Conservation (phyloP, 202 grass and related monocot genomes). For the Carex arenaria region DNA sequence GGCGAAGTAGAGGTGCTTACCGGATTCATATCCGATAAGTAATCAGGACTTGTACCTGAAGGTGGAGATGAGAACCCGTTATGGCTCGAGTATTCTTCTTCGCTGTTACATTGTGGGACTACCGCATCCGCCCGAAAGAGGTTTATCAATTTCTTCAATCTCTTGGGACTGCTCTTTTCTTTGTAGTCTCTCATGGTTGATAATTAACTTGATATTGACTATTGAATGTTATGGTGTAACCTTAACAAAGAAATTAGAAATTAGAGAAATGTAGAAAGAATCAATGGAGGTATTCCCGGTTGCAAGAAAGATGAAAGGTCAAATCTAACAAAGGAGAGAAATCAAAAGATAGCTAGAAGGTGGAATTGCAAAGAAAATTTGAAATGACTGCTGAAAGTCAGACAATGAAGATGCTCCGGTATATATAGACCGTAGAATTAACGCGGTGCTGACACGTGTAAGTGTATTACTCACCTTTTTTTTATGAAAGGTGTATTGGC, state of each 20-base stretch:
- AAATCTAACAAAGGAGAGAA: slow-evolving; percentile 2
- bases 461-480: not conserved
- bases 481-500: no score
- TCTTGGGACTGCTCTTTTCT: not conserved
- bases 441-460: slow-evolving; percentile 22
- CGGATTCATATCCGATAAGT: slow-evolving; percentile 21
- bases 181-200: slow-evolving; percentile 49
- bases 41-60: slow-evolving; percentile 15
- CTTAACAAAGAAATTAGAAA: not conserved
- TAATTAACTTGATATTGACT: not conserved
- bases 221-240: not conserved
- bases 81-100: slow-evolving; percentile 22
- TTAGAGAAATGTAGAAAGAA: slow-evolving; percentile 16
- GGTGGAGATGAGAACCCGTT: not conserved
- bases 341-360: not conserved
- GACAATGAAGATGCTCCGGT: not conserved
- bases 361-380: not conserved
- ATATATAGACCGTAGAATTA: slow-evolving; percentile 1
- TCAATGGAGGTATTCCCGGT: not conserved
- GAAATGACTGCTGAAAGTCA: not conserved
- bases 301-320: slow-evolving; percentile 29
- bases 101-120: slow-evolving; percentile 11
- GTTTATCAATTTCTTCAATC: slow-evolving; percentile 36
- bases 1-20: slow-evolving; percentile 31
- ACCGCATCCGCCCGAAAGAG: slow-evolving; percentile 35